These are phyloP conservation scores for Aspergillus sp. DNA, from an alignment of 2,329 filamentous ascomycete species.

Conservation along the genomic window DNA sequence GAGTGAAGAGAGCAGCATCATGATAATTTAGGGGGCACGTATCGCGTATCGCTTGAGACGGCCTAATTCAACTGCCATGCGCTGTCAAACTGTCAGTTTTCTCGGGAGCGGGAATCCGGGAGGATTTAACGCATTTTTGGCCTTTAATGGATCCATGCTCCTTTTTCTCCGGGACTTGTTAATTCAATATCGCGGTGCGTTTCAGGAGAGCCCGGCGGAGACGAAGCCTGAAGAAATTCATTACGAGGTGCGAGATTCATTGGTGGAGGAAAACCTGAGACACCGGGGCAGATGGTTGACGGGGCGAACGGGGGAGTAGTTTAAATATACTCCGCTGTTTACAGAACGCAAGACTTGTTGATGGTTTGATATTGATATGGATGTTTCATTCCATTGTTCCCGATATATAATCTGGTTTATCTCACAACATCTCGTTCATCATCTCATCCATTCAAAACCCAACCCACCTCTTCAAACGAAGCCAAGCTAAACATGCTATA, in stretches of 20 bases:
- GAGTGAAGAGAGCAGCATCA: background rate
- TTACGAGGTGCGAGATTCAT: conserved; percentile 8
- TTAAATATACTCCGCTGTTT: background rate
- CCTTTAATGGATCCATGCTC: no score
- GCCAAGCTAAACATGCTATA: conserved; percentile 16
- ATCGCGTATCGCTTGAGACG: no score
- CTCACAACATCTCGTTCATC: conserved; percentile 9
- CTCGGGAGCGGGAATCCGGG: no score
- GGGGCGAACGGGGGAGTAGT: no score
- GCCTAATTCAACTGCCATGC: no score
- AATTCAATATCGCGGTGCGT: background rate
- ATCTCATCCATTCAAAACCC: conserved; percentile 10
- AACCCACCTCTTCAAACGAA: background rate
- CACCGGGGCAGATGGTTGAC: background rate
- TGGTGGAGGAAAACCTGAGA: conserved; percentile 20
- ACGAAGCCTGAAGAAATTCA: background rate
- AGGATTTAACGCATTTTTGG: no score
- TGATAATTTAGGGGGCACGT: background rate
- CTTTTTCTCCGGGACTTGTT: no score
- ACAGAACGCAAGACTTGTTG: background rate
- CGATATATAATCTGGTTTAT: conserved; percentile 3
- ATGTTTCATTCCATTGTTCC: conserved; percentile 6
- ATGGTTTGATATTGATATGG: background rate
- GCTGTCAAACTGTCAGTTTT: no score
- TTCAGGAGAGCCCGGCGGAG: background rate